Conservation (phyloP, 441 rosid species). For the Eutrema salsugineum region DNA sequence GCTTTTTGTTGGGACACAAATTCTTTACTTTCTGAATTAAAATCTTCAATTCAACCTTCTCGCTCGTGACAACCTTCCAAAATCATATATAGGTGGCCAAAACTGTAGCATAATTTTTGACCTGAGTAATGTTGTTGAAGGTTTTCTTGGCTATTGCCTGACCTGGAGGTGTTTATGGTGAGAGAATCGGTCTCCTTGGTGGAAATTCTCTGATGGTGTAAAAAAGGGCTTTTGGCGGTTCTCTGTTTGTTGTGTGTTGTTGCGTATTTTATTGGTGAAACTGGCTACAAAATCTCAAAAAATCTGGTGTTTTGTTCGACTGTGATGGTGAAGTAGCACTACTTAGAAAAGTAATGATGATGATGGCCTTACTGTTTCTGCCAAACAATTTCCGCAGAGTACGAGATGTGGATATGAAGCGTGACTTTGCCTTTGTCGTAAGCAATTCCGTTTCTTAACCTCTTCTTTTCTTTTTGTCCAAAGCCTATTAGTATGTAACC, state of each 20-base stretch:
- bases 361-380: conserved; percentile 89
- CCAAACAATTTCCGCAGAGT: conserved; percentile 78
- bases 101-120: conserved; percentile 38
- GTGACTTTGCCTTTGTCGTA: conserved; percentile 86
- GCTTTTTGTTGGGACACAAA: not conserved
- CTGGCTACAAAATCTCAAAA: conserved; percentile 64
- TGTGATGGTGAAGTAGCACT: conserved; percentile 77
- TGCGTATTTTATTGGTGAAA: conserved; percentile 63
- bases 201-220: conserved; percentile 50
- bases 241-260: conserved; percentile 59
- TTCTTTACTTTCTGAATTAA: not conserved
- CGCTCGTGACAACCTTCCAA: not conserved
- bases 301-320: conserved; percentile 76
- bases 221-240: conserved; percentile 59
- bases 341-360: conserved; percentile 41
- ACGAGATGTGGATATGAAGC: conserved; percentile 93
- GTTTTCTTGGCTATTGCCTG: conserved; percentile 44
- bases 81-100: conserved; percentile 23
- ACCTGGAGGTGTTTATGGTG: conserved; percentile 73
- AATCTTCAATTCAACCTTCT: not conserved
- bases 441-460: conserved; percentile 25
- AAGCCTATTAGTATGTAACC: not conserved
- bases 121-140: conserved; percentile 80
- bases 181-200: conserved; percentile 59
- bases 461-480: not conserved